These are phyloP conservation scores for Gloeophyllum trabeum DNA, from an alignment of 768 basidiomycete genomes.

Conservation along the genomic window DNA sequence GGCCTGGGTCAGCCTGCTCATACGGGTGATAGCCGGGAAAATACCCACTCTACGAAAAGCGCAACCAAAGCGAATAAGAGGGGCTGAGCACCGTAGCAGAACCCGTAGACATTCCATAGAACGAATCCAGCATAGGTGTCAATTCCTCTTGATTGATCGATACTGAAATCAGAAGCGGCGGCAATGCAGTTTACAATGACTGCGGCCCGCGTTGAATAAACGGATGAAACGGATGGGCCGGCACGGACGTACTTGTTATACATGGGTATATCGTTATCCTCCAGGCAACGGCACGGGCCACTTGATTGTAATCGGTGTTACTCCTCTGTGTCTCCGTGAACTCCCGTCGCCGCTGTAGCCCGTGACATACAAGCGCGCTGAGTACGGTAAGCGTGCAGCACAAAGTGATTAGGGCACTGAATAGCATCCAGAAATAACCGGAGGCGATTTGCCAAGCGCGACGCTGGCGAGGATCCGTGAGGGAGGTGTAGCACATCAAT, in stretches of 20 bases:
- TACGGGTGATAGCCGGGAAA: too few relatives aligned
- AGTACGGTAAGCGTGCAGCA: neutral
- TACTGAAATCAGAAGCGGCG: neutral
- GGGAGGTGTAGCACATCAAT: neutral
- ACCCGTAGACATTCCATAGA: neutral
- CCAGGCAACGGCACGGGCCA: neutral
- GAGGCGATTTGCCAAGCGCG: neutral
- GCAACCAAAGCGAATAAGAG: neutral
- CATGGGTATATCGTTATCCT: neutral
- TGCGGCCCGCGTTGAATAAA: neutral
- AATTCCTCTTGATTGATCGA: neutral
- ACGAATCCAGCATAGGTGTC: neutral
- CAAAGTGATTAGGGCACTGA: neutral
- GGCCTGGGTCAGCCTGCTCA: too few relatives aligned
- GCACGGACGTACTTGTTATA: neutral
- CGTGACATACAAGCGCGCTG: neutral
- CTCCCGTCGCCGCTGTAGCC: neutral
- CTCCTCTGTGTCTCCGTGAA: neutral
- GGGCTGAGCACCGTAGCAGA: neutral
- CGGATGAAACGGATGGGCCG: neutral
- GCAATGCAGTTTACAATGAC: neutral
- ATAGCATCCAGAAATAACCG: neutral
- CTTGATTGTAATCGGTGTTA: neutral
- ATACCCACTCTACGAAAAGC: slow-evolving; percentile 1
- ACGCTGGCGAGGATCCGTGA: neutral